A percentile compares a stretch with the other conserved stretches of the same genome.
Evolutionary conservation across 1,284 basidiomycete genomes (phyloP).

Genomic region (Fomitopsis schrenkii): DNA sequence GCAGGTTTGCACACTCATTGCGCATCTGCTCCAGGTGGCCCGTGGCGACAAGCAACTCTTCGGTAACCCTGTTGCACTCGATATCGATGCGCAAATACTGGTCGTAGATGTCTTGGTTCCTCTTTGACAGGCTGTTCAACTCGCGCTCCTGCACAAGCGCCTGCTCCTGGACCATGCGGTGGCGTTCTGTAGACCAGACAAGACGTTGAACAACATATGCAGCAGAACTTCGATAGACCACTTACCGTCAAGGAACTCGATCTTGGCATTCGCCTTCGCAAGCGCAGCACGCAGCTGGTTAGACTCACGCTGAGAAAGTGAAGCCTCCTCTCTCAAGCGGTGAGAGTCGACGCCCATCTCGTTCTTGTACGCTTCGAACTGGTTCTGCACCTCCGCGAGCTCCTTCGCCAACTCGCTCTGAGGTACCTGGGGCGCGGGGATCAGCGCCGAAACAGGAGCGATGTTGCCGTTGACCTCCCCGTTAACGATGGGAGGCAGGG

Average conservation of each 20-base stretch:
- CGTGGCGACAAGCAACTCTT: constrained; percentile 58
- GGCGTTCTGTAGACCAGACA: constrained; percentile 45
- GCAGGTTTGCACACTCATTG: constrained; percentile 81
- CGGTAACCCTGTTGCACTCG: constrained; percentile 57
- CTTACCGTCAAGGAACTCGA: constrained; percentile 70
- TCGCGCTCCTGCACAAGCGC: constrained; percentile 52
- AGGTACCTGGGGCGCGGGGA: constrained; percentile 3
- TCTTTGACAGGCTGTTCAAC: constrained; percentile 54
- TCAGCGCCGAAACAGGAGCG: constrained; percentile 2
- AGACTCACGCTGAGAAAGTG: constrained; percentile 60
- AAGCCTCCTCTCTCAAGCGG: constrained; percentile 67
- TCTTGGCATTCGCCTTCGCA: constrained; percentile 79
- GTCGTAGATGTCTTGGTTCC: constrained; percentile 66
- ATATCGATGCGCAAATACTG: constrained; percentile 66
- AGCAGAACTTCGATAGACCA: neutral
- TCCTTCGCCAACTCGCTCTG: constrained; percentile 43
- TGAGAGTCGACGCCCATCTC: constrained; percentile 77
- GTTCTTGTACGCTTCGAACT: constrained; percentile 73
- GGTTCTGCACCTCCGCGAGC: constrained; percentile 67
- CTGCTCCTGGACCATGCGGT: constrained; percentile 64
- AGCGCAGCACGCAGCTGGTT: constrained; percentile 63
- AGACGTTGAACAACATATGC: neutral
- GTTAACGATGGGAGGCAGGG: constrained; percentile 1
- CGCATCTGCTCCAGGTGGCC: constrained; percentile 68
- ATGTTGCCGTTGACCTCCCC: constrained; percentile 31